Percentiles rank a stretch among this genome's conserved stretches.
phyloP scores from a whole-genome alignment of 148 eudicot genomes.

The Oxyria digyna region DNA sequence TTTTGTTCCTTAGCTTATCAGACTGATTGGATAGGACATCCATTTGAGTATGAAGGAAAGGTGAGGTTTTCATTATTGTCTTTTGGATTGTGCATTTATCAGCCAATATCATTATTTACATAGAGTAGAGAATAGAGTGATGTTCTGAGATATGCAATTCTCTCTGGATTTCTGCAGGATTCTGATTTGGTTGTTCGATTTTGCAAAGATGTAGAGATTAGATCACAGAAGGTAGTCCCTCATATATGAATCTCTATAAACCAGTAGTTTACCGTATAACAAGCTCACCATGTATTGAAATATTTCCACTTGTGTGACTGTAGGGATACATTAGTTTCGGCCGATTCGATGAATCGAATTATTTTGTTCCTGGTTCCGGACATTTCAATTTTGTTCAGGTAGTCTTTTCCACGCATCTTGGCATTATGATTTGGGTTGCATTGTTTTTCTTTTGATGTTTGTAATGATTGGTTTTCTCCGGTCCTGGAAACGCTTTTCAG shows the following conservation, averaged over 20 bases:
- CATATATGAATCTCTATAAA: background rate
- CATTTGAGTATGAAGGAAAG: conserved; percentile 66
- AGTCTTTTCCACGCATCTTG: conserved; percentile 14
- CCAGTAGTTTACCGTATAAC: background rate
- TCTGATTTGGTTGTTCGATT: conserved; percentile 69
- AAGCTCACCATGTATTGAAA: background rate
- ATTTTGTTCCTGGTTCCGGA: conserved; percentile 68
- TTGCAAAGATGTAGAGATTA: conserved; percentile 85
- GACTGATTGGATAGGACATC: conserved; percentile 64
- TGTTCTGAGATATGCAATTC: background rate
- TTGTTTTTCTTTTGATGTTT: background rate
- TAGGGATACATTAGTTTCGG: conserved; percentile 90
- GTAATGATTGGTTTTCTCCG: background rate
- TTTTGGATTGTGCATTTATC: background rate
- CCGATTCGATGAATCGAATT: conserved; percentile 53
- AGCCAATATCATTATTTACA: background rate
- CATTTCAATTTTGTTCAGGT: conserved; percentile 62
- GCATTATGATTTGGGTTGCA: background rate
- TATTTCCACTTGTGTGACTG: conserved; percentile 14
- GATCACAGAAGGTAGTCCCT: conserved; percentile 55
- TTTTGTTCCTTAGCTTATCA: conserved; percentile 27
- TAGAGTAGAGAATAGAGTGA: background rate
- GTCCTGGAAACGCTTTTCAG: background rate
- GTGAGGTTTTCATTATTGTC: conserved; percentile 20
- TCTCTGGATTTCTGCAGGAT: conserved; percentile 34